Conservation (phyloP, 805 yeast genomes). For the Torulaspora delbrueckii region DNA sequence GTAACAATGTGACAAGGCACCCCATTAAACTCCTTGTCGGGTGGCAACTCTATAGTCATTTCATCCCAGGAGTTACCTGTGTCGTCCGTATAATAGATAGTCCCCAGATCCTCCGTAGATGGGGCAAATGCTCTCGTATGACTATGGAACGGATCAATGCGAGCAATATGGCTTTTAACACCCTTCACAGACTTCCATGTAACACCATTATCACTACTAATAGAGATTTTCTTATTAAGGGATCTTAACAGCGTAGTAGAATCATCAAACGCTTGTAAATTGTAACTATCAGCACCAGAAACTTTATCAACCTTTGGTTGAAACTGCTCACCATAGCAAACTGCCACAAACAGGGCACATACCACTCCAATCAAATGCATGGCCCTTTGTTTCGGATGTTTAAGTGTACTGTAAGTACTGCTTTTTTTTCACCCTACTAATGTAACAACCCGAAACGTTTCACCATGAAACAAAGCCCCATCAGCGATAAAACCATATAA, state of each 20-base stretch:
- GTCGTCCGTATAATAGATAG: constrained; percentile 25
- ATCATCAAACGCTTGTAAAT: constrained; percentile 44
- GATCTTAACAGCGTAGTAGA: constrained; percentile 42
- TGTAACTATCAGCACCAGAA: not conserved
- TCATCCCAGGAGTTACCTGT: constrained; percentile 29
- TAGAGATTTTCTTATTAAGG: constrained; percentile 27
- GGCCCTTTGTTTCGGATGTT: not conserved
- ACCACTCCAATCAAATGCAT: constrained; percentile 8
- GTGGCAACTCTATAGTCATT: constrained; percentile 4
- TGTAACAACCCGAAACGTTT: constrained; percentile 1
- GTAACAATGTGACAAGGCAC: constrained; percentile 11
- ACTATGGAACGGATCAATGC: constrained; percentile 15
- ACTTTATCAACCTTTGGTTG: constrained; percentile 19
- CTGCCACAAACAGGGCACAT: not conserved
- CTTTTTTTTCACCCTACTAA: not conserved
- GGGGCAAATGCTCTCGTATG: constrained; percentile 23
- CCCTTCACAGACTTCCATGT: constrained; percentile 37
- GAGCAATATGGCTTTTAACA: constrained; percentile 2
- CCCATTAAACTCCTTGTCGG: not conserved
- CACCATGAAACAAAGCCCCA: constrained; percentile 2
- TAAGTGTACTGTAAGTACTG: not conserved
- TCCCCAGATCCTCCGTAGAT: not conserved
- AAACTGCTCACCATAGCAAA: constrained; percentile 13
- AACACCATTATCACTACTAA: constrained; percentile 49
- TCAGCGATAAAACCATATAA: not conserved